Conservation (phyloP, 2,329 filamentous ascomycete genomes). For the Emergomyces pasteurianus region DNA sequence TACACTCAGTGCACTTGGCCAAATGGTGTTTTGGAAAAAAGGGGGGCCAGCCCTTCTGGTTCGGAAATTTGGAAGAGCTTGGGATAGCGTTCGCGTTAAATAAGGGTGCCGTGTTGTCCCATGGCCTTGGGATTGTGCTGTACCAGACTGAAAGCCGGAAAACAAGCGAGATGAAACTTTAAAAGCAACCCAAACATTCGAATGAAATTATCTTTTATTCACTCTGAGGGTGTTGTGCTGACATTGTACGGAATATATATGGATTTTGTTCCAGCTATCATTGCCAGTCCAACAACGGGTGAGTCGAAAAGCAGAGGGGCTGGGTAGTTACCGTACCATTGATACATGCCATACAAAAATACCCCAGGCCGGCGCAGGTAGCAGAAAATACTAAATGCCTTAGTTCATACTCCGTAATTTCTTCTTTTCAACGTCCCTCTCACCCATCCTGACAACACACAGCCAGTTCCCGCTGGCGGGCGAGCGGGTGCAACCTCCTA, state of each 20-base stretch:
- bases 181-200: no score
- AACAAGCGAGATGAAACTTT: no score
- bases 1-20: no score
- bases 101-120: not conserved
- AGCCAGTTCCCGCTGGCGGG: not conserved
- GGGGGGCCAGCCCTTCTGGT: not conserved
- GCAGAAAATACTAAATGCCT: not conserved
- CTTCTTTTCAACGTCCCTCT: not conserved
- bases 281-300: no score
- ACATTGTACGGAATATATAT: no score
- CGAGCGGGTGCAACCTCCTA: slow-evolving; percentile 1
- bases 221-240: no score
- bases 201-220: no score
- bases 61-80: not conserved
- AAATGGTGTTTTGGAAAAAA: not conserved
- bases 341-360: not conserved
- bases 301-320: no score
- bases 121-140: not conserved
- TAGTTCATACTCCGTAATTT: not conserved
- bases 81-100: not conserved
- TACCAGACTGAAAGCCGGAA: no score
- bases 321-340: no score
- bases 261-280: no score
- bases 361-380: not conserved
- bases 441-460: not conserved